phyloP scores from a whole-genome alignment of 257 asterid genomes.

The Ilex aquifolium region DNA sequence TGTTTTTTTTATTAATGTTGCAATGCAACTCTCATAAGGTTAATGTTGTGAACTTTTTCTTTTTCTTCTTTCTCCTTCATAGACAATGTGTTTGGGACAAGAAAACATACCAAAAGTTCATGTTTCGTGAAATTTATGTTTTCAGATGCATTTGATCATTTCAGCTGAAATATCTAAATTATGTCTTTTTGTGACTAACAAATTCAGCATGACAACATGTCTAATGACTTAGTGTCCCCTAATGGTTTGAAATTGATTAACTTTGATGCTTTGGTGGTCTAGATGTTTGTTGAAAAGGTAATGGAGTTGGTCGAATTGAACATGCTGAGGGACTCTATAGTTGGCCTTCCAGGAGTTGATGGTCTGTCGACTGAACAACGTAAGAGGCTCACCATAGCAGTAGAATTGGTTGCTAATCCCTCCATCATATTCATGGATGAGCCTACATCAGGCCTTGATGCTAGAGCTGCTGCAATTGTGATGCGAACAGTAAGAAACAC shows the following conservation, averaged over 20 bases:
- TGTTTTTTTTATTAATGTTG: too few relatives aligned
- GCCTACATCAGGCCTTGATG: constrained; percentile 2
- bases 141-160: too few relatives aligned
- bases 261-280: background rate
- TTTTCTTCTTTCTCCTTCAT: background rate
- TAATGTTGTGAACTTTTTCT: too few relatives aligned
- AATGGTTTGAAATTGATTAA: background rate
- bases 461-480: constrained; percentile 4
- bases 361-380: constrained; percentile 1
- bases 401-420: constrained; percentile 3
- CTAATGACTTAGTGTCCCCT: background rate
- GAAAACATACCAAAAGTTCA: too few relatives aligned
- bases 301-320: background rate
- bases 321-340: background rate
- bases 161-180: too few relatives aligned
- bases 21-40: too few relatives aligned
- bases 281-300: constrained; percentile 1
- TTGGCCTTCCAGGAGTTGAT: constrained; percentile 4
- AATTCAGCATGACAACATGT: background rate
- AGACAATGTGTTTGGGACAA: background rate
- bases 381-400: constrained; percentile 1
- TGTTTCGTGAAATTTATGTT: too few relatives aligned
- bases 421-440: constrained; percentile 3
- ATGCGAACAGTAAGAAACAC: constrained; percentile 4
- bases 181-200: too few relatives aligned